Evolutionary conservation across 768 basidiomycete species (phyloP), one percentile per base, ranked within the genome.

Genomic region (Podaxis mareebaensis): DNA sequence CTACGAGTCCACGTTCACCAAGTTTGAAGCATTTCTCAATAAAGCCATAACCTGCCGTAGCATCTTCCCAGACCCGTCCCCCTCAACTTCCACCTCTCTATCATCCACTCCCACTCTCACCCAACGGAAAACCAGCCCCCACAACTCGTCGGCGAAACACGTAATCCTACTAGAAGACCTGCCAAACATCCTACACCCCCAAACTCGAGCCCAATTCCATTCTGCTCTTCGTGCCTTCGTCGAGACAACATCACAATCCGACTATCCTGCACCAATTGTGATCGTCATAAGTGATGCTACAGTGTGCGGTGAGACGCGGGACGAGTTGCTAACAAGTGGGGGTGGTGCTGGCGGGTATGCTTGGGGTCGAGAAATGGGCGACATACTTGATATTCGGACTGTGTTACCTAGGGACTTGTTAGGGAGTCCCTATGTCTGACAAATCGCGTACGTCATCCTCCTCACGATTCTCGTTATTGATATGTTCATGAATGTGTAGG

Each of bases 91-190:
- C 4, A 61, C 13, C 38, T 59, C 69, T 17, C 38, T 60, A 17
- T 58, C 70, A 10, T 57, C 69, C 53, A 6, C 28, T 30, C 33
- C 33, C 8, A 26, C 59, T 12, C 56, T 64, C 22, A 70, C 61
- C 8, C 36, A 48, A 20, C 24, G 56, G 30, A 33, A 61, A 30
- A 58, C 64, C 55, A 77, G 76, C 4, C 24, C 20, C 17, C 39
- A 26, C 12, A 24, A n/a, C 40, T 24, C 30, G 4, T 4, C 52
- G 3, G 13, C 22, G 17, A 83, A 81, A 0, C 86, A 87, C 38
- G 70, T 96, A 5, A 82, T 98, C 58, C 85, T 98, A 3, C 78
- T 97, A 7, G 93, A 96, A 75, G 92, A 96, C 61, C 82, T 99
- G 1, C 97, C 96, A 0, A 98, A 99, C 71, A 85, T 98, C 60